A percentile compares a stretch with the other conserved stretches of the same genome.
Conservation (phyloP, 352 stramenopile genomes). For the Globisporangium cystogenes region DNA sequence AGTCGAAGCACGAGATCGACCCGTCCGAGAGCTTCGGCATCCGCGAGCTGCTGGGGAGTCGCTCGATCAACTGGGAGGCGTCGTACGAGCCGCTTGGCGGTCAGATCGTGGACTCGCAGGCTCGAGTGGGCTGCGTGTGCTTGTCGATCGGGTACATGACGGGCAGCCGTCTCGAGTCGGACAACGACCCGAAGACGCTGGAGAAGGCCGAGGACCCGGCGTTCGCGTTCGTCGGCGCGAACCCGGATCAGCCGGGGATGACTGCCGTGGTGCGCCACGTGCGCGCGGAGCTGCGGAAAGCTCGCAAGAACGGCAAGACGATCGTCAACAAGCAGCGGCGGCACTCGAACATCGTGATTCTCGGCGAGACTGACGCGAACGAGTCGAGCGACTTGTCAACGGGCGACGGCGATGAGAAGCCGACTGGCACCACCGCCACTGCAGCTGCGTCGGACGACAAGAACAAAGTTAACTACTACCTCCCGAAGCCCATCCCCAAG, state of each 20-base stretch:
- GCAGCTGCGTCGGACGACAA: conserved; percentile 24
- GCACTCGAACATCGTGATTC: conserved; percentile 85
- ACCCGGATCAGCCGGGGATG: conserved; percentile 75
- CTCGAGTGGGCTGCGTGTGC: conserved; percentile 82
- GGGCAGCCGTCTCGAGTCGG: conserved; percentile 36
- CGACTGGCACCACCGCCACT: background rate
- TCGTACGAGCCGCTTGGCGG: conserved; percentile 77
- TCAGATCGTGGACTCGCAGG: conserved; percentile 84
- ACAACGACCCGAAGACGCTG: conserved; percentile 62
- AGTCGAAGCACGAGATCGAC: conserved; percentile 88
- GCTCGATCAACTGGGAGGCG: conserved; percentile 86
- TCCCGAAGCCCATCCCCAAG: conserved; percentile 68
- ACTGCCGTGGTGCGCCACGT: conserved; percentile 82
- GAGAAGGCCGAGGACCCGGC: conserved; percentile 77
- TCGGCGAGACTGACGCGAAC: conserved; percentile 78
- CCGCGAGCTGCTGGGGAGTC: conserved; percentile 73
- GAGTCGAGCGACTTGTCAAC: conserved; percentile 69
- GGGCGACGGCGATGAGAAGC: conserved; percentile 47
- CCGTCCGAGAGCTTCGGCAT: conserved; percentile 70
- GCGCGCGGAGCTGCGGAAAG: conserved; percentile 54
- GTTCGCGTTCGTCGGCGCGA: conserved; percentile 80
- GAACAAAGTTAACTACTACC: conserved; percentile 72
- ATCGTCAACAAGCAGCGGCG: conserved; percentile 22
- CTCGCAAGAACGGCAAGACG: conserved; percentile 16
- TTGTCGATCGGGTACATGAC: conserved; percentile 81